Evolutionary conservation across 345 rosid genomes (phyloP).

Genomic region (Pseudoturritis turrita): DNA sequence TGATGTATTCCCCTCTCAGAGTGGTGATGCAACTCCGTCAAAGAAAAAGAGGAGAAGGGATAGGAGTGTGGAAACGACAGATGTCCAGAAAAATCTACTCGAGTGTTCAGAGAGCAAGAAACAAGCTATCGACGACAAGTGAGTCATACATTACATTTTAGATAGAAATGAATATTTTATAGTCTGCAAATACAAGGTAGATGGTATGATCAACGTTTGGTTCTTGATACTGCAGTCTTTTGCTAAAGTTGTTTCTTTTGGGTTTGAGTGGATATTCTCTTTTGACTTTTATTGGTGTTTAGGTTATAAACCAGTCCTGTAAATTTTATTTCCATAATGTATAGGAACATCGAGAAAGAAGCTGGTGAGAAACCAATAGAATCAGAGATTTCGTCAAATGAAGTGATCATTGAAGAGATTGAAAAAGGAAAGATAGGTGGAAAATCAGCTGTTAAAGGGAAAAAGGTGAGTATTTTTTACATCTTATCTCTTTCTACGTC

Average conservation of each 20-base stretch:
- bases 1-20: not conserved
- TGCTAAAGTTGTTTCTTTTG: not conserved
- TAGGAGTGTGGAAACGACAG: slow-evolving; percentile 29
- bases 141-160: not conserved
- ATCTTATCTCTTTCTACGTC: no score
- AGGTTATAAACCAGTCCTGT: not conserved
- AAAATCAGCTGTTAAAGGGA: slow-evolving; percentile 29
- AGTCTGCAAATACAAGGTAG: not conserved
- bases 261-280: not conserved
- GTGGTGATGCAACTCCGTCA: not conserved
- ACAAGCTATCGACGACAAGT: slow-evolving; percentile 11
- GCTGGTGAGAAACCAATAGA: slow-evolving; percentile 16
- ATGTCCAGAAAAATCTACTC: not conserved
- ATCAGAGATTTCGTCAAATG: slow-evolving; percentile 17
- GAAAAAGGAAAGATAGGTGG: slow-evolving; percentile 37
- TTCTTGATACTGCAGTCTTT: not conserved
- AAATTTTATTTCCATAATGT: slow-evolving; percentile 12
- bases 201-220: not conserved
- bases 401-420: slow-evolving; percentile 40
- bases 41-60: slow-evolving; percentile 34
- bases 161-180: not conserved
- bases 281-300: not conserved
- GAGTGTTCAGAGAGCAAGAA: slow-evolving; percentile 2
- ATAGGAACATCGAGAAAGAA: slow-evolving; percentile 14
- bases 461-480: no score